Base-by-base conservation (phyloP, 768 basidiomycete species). In the Calocera cornea region DNA sequence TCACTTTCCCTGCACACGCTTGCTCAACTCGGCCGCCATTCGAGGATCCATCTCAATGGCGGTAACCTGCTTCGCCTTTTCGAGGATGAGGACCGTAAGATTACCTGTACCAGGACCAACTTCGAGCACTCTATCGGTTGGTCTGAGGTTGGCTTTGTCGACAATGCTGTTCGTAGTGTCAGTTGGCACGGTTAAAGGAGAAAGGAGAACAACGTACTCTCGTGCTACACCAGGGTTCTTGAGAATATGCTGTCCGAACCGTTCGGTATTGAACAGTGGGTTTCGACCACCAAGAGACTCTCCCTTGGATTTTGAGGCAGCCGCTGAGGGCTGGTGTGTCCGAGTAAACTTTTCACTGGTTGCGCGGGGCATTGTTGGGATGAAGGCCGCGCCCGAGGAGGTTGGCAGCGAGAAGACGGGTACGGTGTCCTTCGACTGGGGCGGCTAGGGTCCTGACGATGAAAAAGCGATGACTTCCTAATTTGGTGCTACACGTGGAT, bases 51-150 rank as follows among this genome's bases (percentile, higher is more conserved):
- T 92, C 78, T 99, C 97, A 27, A 98, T 86, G 0, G 95, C 95
- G 0, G 90, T 92, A 31, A 92, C 89, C 78, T 89, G 88, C 75
- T 94, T 93, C 66, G 90, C 90, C 76, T 93, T 89, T 73, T 95
- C 92, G 29, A 99, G 79, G 68, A 98, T 99, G 73, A 89, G 83
- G 22, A 97, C 88, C 0, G 97, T 97, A 73, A 98, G 77, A 76
- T 99, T 98, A 71, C 97, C 95, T 8, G 95, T 97, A 77, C 95
- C 95, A 14, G 95, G 95, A 73, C 95, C 95, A 63, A 98, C 93
- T 79, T 98, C 95, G 64, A 99, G 86, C 36, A 98, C 94, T 72
- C 91, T 89, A 77, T 98, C 95, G 19, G 95, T 95, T 0, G 93
- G 90, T 69, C 89, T 88, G 41, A 99, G 79, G 73, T 90, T 92